Conservation (phyloP, 768 basidiomycete species). For the Naganishia randhawae region DNA sequence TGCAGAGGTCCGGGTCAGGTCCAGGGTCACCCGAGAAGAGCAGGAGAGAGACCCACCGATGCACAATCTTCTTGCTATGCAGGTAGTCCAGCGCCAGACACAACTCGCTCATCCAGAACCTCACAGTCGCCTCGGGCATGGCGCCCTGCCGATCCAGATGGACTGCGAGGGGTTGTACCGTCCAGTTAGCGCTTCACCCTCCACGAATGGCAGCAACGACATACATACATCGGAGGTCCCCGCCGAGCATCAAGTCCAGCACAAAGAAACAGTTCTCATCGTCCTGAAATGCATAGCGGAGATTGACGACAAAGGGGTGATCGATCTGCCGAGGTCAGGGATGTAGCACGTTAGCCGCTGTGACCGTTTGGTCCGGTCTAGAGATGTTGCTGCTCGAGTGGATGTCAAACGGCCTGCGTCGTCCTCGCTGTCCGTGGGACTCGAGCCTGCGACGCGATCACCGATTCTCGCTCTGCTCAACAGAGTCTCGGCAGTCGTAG, state of each 20-base stretch:
- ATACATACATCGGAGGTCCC: constrained; percentile 80
- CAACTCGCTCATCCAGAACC: constrained; percentile 85
- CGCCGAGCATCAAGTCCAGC: constrained; percentile 92
- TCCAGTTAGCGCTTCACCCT: background rate
- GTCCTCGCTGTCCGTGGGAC: no score
- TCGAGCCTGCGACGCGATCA: no score
- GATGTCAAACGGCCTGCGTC: no score
- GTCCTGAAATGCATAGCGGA: constrained; percentile 95
- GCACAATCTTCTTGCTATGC: constrained; percentile 90
- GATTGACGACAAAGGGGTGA: constrained; percentile 81
- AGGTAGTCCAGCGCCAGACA: constrained; percentile 82
- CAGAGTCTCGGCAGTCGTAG: no score
- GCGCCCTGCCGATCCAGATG: constrained; percentile 78
- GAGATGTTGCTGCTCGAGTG: no score
- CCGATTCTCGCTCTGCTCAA: no score
- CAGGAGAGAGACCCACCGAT: constrained; percentile 62
- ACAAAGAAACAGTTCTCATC: constrained; percentile 98
- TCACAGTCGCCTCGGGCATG: constrained; percentile 71
- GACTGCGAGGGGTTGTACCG: constrained; percentile 55
- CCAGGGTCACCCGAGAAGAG: no score
- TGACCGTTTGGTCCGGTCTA: background rate
- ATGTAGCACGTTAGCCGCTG: background rate
- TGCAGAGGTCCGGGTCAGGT: no score
- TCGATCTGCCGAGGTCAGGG: constrained; percentile 63
- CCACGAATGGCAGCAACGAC: background rate